Conservation (phyloP, 2,329 filamentous ascomycete genomes). For the Endocalyx cinctus region DNA sequence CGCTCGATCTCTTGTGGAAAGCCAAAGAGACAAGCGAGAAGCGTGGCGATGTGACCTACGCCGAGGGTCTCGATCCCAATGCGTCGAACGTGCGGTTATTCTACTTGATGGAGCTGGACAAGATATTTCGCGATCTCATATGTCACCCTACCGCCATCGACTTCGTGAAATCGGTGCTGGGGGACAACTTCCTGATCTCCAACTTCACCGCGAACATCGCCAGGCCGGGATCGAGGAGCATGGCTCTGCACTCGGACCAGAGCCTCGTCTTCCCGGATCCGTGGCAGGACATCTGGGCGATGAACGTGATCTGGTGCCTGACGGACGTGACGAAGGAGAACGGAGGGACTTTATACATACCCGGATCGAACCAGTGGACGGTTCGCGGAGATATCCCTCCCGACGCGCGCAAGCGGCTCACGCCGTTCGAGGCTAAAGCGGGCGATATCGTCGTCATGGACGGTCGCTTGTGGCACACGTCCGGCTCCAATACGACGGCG, state of each 20-base stretch:
- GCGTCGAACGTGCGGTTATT: constrained; percentile 13
- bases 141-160: constrained; percentile 10
- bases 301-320: constrained; percentile 28
- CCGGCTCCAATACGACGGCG: constrained; percentile 25
- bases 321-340: constrained; percentile 25
- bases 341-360: constrained; percentile 19
- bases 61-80: constrained; percentile 14
- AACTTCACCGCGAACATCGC: constrained; percentile 33
- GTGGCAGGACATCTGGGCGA: constrained; percentile 18
- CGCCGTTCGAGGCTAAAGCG: constrained; percentile 27
- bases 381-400: constrained; percentile 9
- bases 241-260: constrained; percentile 30
- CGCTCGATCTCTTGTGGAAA: no score
- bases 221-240: constrained; percentile 24
- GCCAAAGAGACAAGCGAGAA: no score
- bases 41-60: no score
- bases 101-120: constrained; percentile 12
- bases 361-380: constrained; percentile 12
- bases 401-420: constrained; percentile 22
- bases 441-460: constrained; percentile 29
- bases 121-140: constrained; percentile 13
- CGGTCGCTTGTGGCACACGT: constrained; percentile 29
- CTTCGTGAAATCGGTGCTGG: constrained; percentile 4
- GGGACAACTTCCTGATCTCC: constrained; percentile 21
- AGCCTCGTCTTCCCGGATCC: constrained; percentile 28